Evolutionary conservation across 192 early-diverging fungal genomes (phyloP), one percentile per base, ranked within the genome.

Genomic region (Rhizophlyctis rosea): DNA sequence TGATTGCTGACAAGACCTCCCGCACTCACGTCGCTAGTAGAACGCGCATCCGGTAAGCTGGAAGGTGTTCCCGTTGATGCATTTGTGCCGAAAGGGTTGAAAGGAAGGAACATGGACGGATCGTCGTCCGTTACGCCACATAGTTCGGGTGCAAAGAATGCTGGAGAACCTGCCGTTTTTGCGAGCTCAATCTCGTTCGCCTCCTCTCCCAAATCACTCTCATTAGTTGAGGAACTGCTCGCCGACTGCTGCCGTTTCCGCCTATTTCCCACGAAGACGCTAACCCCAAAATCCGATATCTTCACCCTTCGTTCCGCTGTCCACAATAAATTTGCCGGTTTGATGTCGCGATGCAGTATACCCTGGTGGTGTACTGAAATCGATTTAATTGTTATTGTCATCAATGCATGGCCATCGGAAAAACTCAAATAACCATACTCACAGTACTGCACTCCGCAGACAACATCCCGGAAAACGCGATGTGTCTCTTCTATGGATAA

Each of bases 231-330:
- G 44, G 44, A 39, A 39, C 32, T n/a, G 34, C 54, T 28, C 13
- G 50, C 18, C 23, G 36, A 29, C 27, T 68, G 34, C 21, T 55
- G 52, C 23, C 23, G 62, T 29, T 24, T 11, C 24, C 27, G 47
- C 4, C 33, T 48, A 29, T 30, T 50, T 29, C 58, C 81, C 31
- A 87, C 83, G 32, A 96, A 88, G 36, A 94, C 91, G 13, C 91
- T 93, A 32, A 97, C 94, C 52, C 97, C 97, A 89, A 99, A 99
- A 64, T 99, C 97, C 0, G 92, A 92, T n/a, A 99, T 95, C 71
- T 99, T 99, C 47, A 96, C 93, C 0, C 82, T 72, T 3, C 82
- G 76, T 23, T 88, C 87, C 31, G 75, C 79, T 1, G 85, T 90
- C 51, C 89, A 72, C 14, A 99, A 76, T 35, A 99, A 75, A 67